Conservation (phyloP, 108 stramenopile genomes). For the Fistulifera solaris region DNA sequence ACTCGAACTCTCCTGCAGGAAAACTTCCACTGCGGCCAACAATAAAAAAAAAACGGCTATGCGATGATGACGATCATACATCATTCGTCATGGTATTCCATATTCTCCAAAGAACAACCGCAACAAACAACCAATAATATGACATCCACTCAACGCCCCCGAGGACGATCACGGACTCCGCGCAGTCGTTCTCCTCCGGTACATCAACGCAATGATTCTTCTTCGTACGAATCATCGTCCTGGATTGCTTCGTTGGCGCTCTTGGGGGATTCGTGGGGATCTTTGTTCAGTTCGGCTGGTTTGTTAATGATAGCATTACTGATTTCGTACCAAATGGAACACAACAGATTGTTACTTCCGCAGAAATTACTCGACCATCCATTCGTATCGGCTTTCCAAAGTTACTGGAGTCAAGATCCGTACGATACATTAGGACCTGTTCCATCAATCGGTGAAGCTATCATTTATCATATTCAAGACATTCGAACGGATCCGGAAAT, state of each 20-base stretch:
- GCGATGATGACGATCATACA: too few species aligned
- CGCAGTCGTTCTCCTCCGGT: too few species aligned
- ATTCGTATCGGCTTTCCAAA: not conserved
- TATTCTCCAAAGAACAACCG: too few species aligned
- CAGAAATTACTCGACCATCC: not conserved
- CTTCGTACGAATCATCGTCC: too few species aligned
- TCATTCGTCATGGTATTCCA: too few species aligned
- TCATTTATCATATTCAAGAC: conserved; percentile 10
- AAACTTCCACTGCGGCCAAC: too few species aligned
- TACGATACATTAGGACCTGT: conserved; percentile 25
- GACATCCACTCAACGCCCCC: too few species aligned
- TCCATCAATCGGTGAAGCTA: conserved; percentile 20
- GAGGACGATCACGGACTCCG: too few species aligned
- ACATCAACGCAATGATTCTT: too few species aligned
- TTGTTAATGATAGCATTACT: conserved; percentile 17
- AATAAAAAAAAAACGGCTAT: too few species aligned
- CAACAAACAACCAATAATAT: too few species aligned
- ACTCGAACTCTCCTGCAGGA: too few species aligned
- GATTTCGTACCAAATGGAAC: conserved; percentile 2
- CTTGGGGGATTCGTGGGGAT: conserved; percentile 25
- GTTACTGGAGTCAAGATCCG: not conserved
- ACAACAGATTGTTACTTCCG: conserved; percentile 1
- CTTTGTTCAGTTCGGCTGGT: conserved; percentile 12
- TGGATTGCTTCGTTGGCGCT: conserved; percentile 1
- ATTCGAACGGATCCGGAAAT: not conserved